These are phyloP conservation scores for Firmiana major DNA, from an alignment of 345 rosid species.

Conservation along the genomic window DNA sequence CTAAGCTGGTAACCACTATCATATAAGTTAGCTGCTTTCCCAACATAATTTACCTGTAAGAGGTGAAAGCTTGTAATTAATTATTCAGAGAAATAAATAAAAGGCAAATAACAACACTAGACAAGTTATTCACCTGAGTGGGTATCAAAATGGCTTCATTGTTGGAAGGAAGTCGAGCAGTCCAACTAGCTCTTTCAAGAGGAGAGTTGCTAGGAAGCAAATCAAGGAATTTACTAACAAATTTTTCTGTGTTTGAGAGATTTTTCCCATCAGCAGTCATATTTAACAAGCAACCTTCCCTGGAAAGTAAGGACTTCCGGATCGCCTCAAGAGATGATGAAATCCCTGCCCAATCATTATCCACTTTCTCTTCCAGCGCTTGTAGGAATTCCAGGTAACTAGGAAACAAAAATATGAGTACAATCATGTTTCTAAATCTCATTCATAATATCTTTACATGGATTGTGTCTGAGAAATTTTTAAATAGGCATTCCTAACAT, in stretches of 20 bases:
- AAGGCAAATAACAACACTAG: not conserved
- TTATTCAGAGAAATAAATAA: not conserved
- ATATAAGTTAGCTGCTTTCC: constrained; percentile 84
- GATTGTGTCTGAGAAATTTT: not conserved
- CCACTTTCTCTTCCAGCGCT: constrained; percentile 79
- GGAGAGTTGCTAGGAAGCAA: constrained; percentile 68
- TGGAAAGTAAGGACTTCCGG: constrained; percentile 69
- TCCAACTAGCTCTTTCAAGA: constrained; percentile 47
- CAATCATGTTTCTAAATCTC: not conserved
- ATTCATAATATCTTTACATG: not conserved
- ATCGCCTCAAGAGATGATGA: constrained; percentile 91
- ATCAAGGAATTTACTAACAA: constrained; percentile 73
- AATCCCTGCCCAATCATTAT: constrained; percentile 80
- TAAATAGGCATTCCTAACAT: not conserved
- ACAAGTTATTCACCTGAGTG: constrained; percentile 58
- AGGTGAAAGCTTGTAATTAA: not conserved
- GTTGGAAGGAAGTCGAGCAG: constrained; percentile 49
- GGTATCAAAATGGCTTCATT: constrained; percentile 95
- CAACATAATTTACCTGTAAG: constrained; percentile 90
- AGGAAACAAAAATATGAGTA: not conserved
- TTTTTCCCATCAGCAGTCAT: constrained; percentile 82
- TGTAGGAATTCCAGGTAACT: constrained; percentile 86
- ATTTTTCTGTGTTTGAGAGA: constrained; percentile 53
- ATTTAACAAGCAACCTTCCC: constrained; percentile 75
- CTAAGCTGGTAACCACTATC: constrained; percentile 69